Conservation (phyloP, 768 basidiomycete species). For the Mycena venus region DNA sequence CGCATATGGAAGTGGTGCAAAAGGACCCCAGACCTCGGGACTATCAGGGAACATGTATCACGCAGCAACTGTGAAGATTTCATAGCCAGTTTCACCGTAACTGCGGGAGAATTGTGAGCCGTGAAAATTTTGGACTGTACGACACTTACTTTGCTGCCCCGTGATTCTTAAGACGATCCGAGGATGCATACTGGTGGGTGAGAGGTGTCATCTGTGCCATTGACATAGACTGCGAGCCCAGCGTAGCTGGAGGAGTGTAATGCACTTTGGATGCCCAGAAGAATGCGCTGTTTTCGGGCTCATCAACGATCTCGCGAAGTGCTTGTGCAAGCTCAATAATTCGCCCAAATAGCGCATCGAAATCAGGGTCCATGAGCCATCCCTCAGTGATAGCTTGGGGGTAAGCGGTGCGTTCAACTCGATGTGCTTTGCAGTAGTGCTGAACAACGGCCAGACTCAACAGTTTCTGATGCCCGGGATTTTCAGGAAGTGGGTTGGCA, state of each 20-base stretch:
- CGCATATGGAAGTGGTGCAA: neutral
- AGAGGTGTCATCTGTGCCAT: neutral
- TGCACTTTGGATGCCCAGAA: neutral
- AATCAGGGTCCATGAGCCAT: slow-evolving; percentile 1
- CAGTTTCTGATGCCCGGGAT: neutral
- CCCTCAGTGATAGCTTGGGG: neutral
- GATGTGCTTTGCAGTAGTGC: slow-evolving; percentile 3
- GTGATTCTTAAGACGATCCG: neutral
- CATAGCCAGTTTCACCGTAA: slow-evolving; percentile 15
- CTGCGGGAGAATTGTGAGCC: neutral
- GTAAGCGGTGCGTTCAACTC: neutral
- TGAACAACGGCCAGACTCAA: neutral
- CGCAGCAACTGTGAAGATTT: neutral
- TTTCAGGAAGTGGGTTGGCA: neutral
- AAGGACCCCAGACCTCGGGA: neutral
- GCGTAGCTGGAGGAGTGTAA: neutral
- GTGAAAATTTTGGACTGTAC: neutral
- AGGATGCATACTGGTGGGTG: neutral
- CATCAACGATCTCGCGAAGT: neutral
- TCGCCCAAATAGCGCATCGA: neutral
- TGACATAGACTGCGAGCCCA: neutral
- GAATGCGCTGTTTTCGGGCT: slow-evolving; percentile 13
- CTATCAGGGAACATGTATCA: slow-evolving; percentile 13
- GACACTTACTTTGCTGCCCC: slow-evolving; percentile 14
- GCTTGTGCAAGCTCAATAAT: neutral